phyloP scores from a whole-genome alignment of 129 eudicot genomes.

The Artemisia annua region DNA sequence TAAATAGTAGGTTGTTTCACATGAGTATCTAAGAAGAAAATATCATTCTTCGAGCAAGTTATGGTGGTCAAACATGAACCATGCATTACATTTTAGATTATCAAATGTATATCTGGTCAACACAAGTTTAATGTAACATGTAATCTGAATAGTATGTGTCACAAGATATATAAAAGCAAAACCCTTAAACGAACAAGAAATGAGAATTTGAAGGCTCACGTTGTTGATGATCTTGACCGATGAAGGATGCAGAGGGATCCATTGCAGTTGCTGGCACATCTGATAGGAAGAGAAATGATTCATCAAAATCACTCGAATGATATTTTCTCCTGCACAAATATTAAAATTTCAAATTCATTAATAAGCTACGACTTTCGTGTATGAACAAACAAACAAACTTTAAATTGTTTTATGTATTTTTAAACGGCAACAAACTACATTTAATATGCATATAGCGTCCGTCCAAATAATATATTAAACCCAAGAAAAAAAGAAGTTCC shows the following conservation, averaged over 20 bases:
- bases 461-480: neutral
- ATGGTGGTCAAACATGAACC: neutral
- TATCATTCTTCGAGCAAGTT: neutral
- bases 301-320: slow-evolving; percentile 10
- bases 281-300: neutral
- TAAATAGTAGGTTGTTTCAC: neutral
- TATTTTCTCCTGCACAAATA: slow-evolving; percentile 14
- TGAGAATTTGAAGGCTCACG: neutral
- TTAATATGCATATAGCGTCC: slow-evolving; percentile 5
- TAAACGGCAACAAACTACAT: neutral
- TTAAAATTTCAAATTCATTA: neutral
- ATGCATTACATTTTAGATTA: neutral
- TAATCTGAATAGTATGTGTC: neutral
- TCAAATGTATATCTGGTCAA: neutral
- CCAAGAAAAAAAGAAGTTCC: neutral
- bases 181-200: neutral
- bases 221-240: neutral
- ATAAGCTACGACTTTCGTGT: neutral
- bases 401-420: too few relatives aligned
- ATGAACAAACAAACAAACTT: neutral
- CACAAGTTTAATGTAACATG: neutral
- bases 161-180: neutral
- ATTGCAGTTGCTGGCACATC: neutral
- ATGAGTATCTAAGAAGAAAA: neutral
- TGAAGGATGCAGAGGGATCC: slow-evolving; percentile 1